Conservation (phyloP, 106 monocot species). For the Dendrobium chrysotoxum region DNA sequence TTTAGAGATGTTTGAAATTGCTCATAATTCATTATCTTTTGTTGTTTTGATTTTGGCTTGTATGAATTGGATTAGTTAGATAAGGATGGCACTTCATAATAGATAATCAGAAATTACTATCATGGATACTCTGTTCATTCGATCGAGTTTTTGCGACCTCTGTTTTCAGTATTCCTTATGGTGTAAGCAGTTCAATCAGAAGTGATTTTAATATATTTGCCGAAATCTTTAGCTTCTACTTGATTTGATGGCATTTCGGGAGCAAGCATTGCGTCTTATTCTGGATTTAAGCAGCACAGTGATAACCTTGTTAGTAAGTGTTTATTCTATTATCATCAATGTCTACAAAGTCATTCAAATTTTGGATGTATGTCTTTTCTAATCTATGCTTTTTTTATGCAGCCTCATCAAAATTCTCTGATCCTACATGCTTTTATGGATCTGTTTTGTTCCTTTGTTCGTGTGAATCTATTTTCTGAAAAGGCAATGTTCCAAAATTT, state of each 20-base stretch:
- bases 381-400: conserved; percentile 16
- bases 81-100: neutral
- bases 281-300: conserved; percentile 97
- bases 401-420: conserved; percentile 99
- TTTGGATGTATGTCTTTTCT: neutral
- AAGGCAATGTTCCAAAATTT: conserved; percentile 45
- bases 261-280: conserved; percentile 91
- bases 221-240: conserved; percentile 59
- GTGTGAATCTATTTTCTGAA: conserved; percentile 89
- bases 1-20: neutral
- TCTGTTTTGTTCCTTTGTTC: conserved; percentile 93
- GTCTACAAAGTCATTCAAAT: neutral
- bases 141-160: neutral
- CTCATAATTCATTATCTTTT: neutral
- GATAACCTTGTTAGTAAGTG: conserved; percentile 85
- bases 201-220: conserved; percentile 5
- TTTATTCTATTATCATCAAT: neutral
- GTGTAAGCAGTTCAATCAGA: neutral
- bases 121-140: neutral
- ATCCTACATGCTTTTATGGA: conserved; percentile 99
- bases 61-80: neutral
- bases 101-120: neutral
- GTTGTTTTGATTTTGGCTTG: neutral
- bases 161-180: neutral
- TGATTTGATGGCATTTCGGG: conserved; percentile 97